A percentile compares a stretch with the other conserved stretches of the same genome.
Conservation (phyloP, 768 basidiomycete species). For the Panaeolus cyanescens region DNA sequence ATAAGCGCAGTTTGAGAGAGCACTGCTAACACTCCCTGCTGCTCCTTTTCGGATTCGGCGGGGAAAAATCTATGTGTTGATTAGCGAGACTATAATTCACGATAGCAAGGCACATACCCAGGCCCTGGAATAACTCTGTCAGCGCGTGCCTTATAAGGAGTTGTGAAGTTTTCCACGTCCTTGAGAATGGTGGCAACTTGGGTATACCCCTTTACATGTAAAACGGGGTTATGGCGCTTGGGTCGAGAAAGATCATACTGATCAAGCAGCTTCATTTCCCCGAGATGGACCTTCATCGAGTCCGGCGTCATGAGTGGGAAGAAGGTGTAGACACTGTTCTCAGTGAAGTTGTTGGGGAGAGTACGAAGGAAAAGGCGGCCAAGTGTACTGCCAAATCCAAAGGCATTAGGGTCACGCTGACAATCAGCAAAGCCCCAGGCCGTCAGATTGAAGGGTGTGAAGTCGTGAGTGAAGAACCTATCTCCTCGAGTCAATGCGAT, state of each 20-base stretch:
- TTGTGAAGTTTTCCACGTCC: slow-evolving; percentile 42
- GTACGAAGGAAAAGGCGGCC: slow-evolving; percentile 75
- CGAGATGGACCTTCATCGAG: slow-evolving; percentile 61
- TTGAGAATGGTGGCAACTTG: slow-evolving; percentile 56
- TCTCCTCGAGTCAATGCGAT: slow-evolving; percentile 87
- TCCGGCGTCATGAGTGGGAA: slow-evolving; percentile 87
- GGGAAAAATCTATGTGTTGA: slow-evolving; percentile 62
- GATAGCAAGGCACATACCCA: slow-evolving; percentile 44
- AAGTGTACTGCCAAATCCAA: slow-evolving; percentile 77
- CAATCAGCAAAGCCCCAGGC: slow-evolving; percentile 86
- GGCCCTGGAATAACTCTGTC: slow-evolving; percentile 55
- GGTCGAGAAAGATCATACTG: slow-evolving; percentile 63
- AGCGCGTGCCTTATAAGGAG: slow-evolving; percentile 52
- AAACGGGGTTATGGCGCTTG: slow-evolving; percentile 18
- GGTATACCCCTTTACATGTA: slow-evolving; percentile 46
- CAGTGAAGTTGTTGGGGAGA: slow-evolving; percentile 67
- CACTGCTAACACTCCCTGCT: slow-evolving; percentile 45
- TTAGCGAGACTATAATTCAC: neutral
- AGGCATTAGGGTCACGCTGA: slow-evolving; percentile 69
- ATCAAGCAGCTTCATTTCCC: slow-evolving; percentile 51
- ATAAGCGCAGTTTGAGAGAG: slow-evolving; percentile 50
- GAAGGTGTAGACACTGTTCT: slow-evolving; percentile 78
- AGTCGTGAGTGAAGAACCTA: slow-evolving; percentile 80
- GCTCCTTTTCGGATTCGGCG: slow-evolving; percentile 51
- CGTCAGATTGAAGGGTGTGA: slow-evolving; percentile 79